These are phyloP conservation scores for Saturnispora halmiae DNA, from an alignment of 805 yeast species.

Conservation along the genomic window DNA sequence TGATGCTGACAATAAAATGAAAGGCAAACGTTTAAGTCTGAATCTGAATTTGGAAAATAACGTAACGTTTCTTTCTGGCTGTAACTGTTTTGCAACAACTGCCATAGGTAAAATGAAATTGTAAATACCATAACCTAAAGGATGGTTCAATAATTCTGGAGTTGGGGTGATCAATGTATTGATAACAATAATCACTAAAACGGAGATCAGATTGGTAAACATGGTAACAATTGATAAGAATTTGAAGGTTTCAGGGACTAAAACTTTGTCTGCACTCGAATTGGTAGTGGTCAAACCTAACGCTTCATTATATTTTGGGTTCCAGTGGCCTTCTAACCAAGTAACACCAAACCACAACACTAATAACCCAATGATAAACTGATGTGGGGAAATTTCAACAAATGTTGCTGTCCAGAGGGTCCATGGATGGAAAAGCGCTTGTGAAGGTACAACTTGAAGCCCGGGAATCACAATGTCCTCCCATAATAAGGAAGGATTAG, in stretches of 20 bases:
- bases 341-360: constrained; percentile 34
- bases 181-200: constrained; percentile 21
- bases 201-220: constrained; percentile 46
- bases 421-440: constrained; percentile 52
- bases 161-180: constrained; percentile 33
- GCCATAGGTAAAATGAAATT: constrained; percentile 45
- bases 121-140: constrained; percentile 42
- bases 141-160: constrained; percentile 31
- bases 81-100: constrained; percentile 48
- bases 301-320: constrained; percentile 12
- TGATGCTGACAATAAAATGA: constrained; percentile 13
- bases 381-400: constrained; percentile 45
- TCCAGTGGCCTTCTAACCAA: constrained; percentile 46
- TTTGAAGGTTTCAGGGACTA: constrained; percentile 35
- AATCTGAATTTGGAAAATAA: constrained; percentile 30
- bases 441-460: constrained; percentile 55
- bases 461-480: constrained; percentile 39
- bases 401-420: constrained; percentile 55
- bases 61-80: constrained; percentile 48
- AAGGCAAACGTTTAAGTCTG: constrained; percentile 17
- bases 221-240: constrained; percentile 47
- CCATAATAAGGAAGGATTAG: constrained; percentile 24
- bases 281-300: neutral
- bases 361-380: constrained; percentile 33
- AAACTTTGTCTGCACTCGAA: constrained; percentile 7